Base-by-base conservation (phyloP, 2,329 filamentous ascomycete genomes). In the Stachybotrys chlorohalonatus region DNA sequence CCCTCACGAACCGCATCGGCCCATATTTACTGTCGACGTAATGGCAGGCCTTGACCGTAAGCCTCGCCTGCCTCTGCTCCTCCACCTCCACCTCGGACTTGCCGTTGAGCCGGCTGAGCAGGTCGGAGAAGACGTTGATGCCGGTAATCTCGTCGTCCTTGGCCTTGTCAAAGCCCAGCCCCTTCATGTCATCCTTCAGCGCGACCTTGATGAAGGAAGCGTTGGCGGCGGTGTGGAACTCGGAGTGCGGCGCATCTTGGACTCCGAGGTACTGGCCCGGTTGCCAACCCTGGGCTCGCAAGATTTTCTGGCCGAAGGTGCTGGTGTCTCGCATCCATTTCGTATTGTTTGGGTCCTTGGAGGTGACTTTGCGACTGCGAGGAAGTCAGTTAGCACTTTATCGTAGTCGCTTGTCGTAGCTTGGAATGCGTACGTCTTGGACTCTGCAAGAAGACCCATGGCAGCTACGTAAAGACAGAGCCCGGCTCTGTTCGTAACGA, bases 291-390 rank as follows among this genome's bases (percentile, higher is more conserved):
- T 96, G 91, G 15, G 87, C 79, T 52, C 86, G 83, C 66, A 99
- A 84, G 62, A 97, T 93, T 66, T 85, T 89, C 70, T 96, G 92
- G 62, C 94, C 94, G 69, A 94, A 97, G 53, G 84, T 86, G 55
- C 81, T 81, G 60, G 87, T 89, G 68, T 92, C 87, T 64, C 86
- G 85, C 55, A 87, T 85, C 94, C 94, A 99, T 79, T 83, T 84
- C 51, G 90, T 96, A 71, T 97, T 99, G 74, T 97, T 96, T 7
- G 94, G 94, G 72, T 99, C 94, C 68, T 87, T 81, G 61, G 87
- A 87, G 66, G 97, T 85, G 74, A 93, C 95, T 51, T 78, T 63
- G 53, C 70, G 69, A 53, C 71, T 72, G 52, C 46, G 5, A 48
- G 17, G 30, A 11, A 31, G 17, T 15, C 9, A 30, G 53, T 63